Base-by-base conservation (phyloP, 2,329 filamentous ascomycete genomes). In the Talaromyces atroroseus region DNA sequence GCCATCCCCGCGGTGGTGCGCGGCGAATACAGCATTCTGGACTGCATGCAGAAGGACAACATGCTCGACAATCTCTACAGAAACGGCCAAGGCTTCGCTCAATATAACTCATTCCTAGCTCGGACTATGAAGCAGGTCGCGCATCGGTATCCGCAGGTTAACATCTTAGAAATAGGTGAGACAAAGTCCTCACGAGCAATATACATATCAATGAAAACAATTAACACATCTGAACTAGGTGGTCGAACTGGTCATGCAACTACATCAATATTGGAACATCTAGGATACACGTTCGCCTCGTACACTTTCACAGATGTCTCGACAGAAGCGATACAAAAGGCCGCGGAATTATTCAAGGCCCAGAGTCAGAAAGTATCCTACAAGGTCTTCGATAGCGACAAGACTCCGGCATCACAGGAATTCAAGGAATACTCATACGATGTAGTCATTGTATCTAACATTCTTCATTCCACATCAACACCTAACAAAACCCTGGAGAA, bases 201-300 rank as follows among this genome's bases (percentile, higher is more conserved):
- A n/a, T n/a, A n/a, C n/a, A n/a, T n/a, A n/a, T n/a, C n/a, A n/a
- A n/a, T n/a, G n/a, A n/a, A n/a, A n/a, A n/a, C n/a, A n/a, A n/a
- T n/a, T n/a, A n/a, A n/a, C n/a, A n/a, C 5, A 32, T 32, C 10
- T 12, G 10, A 8, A 26, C 4, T 34, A 38, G 34, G 76, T 23
- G 76, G 73, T 14, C 77, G 78, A 1, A 76, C 74, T 6, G 77
- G 76, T 3, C 70, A 68, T 10, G 66, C 74, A 0, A 79, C 77
- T 0, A 60, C 65, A 1, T 52, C 50, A 1, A 61, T 79, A 2
- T 60, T 80, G 1, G 1, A 49, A 46, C 2, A 59, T 78, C 14
- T 42, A 23, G 12, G n/a, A 8, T 11, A 14, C 40, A 12, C 40
- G n/a, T n/a, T 49, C 6, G 23, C 29, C 3, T 52, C 47, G 5